Evolutionary conservation across 2,329 filamentous ascomycete species (phyloP).

Genomic region (Fusarium continuum): DNA sequence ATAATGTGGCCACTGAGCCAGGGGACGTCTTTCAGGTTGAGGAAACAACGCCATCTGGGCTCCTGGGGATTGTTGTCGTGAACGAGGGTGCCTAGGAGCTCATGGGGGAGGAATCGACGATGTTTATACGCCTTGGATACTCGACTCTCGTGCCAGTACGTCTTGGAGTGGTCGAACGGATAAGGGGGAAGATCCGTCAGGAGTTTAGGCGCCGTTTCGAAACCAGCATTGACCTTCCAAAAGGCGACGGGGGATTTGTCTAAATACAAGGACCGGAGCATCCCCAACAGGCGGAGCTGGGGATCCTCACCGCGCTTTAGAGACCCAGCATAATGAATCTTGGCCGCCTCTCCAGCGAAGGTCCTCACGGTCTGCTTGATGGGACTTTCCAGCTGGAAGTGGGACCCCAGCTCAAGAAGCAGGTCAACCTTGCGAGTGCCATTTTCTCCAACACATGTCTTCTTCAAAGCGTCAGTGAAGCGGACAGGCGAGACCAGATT

Average conservation of each 20-base stretch:
- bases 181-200: conserved; percentile 50
- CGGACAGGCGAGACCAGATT: conserved; percentile 30
- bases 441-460: conserved; percentile 24
- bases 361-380: not conserved
- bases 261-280: no score
- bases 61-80: not conserved
- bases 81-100: not conserved
- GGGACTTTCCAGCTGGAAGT: not conserved
- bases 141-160: not conserved
- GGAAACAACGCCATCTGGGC: not conserved
- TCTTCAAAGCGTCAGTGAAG: not conserved
- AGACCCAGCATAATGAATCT: not conserved
- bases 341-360: no score
- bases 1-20: not conserved
- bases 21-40: not conserved
- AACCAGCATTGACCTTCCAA: not conserved
- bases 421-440: not conserved
- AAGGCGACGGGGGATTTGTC: not conserved
- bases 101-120: not conserved
- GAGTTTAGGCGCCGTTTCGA: not conserved
- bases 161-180: conserved; percentile 51
- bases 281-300: not conserved
- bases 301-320: not conserved
- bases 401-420: not conserved
- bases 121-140: not conserved